phyloP scores from a whole-genome alignment of 768 basidiomycete genomes.

The Suillus bovinus region DNA sequence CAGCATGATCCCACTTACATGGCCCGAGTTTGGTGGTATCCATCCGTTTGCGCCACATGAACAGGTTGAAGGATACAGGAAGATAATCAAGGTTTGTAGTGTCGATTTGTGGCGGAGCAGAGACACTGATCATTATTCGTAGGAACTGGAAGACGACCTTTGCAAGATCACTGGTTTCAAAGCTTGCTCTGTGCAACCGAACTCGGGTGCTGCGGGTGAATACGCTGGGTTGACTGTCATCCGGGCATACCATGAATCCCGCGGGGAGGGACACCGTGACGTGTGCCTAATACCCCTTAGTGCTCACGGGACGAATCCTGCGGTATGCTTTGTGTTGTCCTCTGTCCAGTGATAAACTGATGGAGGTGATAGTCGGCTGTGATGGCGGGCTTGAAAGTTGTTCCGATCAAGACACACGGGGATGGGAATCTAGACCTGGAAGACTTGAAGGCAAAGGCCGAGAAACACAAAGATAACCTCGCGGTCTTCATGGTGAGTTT shows the following conservation, averaged over 20 bases:
- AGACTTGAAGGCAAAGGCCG: slow-evolving; percentile 85
- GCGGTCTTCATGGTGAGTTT: slow-evolving; percentile 89
- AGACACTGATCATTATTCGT: slow-evolving; percentile 15
- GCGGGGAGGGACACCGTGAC: slow-evolving; percentile 82
- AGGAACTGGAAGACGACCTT: slow-evolving; percentile 91
- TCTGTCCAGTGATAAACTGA: slow-evolving; percentile 16
- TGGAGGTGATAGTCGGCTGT: slow-evolving; percentile 72
- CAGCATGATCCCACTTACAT: slow-evolving; percentile 95
- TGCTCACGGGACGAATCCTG: slow-evolving; percentile 98
- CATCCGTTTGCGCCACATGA: slow-evolving; percentile 93
- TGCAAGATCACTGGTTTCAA: slow-evolving; percentile 97
- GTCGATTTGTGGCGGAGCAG: neutral
- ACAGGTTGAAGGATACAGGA: slow-evolving; percentile 86
- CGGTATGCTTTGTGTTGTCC: slow-evolving; percentile 52
- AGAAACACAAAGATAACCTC: slow-evolving; percentile 86
- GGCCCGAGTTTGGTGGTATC: slow-evolving; percentile 86
- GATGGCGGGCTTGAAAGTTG: slow-evolving; percentile 97
- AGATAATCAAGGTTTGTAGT: slow-evolving; percentile 67
- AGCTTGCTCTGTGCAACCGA: slow-evolving; percentile 95
- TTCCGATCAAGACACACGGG: slow-evolving; percentile 84
- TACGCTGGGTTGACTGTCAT: slow-evolving; percentile 96
- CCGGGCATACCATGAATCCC: slow-evolving; percentile 89
- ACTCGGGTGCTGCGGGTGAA: slow-evolving; percentile 98
- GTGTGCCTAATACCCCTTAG: slow-evolving; percentile 93
- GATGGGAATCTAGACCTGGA: slow-evolving; percentile 89